Conservation (phyloP, 148 eudicot species). For the Mesembryanthemum crystallinum region DNA sequence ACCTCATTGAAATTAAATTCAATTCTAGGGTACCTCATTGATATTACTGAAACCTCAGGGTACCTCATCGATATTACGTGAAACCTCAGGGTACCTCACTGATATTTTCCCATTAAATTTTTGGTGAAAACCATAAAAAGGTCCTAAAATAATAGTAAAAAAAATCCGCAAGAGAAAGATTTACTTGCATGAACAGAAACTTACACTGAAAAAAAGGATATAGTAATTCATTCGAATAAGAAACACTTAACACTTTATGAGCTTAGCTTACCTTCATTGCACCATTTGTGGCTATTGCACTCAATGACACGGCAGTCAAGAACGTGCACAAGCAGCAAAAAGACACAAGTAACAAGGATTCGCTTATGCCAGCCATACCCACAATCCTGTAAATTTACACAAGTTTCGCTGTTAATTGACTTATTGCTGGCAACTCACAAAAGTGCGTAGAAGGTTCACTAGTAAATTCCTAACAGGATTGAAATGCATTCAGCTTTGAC, state of each 20-base stretch:
- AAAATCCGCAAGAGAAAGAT: neutral
- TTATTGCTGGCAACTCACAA: neutral
- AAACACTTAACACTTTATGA: too few species aligned
- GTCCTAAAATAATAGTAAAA: too few species aligned
- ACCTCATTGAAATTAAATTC: too few species aligned
- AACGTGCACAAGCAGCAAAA: slow-evolving; percentile 93
- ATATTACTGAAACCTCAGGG: too few species aligned
- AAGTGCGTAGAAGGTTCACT: neutral
- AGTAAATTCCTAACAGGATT: neutral
- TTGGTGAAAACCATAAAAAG: too few species aligned
- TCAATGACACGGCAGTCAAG: slow-evolving; percentile 87
- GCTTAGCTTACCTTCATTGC: slow-evolving; percentile 84
- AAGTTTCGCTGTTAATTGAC: neutral
- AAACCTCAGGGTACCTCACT: too few species aligned
- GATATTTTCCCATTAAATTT: too few species aligned
- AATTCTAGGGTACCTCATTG: too few species aligned
- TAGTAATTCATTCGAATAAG: neutral
- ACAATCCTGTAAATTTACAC: slow-evolving; percentile 77
- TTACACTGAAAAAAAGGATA: neutral
- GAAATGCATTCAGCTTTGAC: neutral
- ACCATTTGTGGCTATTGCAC: slow-evolving; percentile 99
- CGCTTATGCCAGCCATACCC: slow-evolving; percentile 98
- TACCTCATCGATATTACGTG: too few species aligned
- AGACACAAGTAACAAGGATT: slow-evolving; percentile 70
- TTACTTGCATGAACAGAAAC: neutral